Conservation (phyloP, 352 stramenopile genomes). For the Thraustotheca clavata region DNA sequence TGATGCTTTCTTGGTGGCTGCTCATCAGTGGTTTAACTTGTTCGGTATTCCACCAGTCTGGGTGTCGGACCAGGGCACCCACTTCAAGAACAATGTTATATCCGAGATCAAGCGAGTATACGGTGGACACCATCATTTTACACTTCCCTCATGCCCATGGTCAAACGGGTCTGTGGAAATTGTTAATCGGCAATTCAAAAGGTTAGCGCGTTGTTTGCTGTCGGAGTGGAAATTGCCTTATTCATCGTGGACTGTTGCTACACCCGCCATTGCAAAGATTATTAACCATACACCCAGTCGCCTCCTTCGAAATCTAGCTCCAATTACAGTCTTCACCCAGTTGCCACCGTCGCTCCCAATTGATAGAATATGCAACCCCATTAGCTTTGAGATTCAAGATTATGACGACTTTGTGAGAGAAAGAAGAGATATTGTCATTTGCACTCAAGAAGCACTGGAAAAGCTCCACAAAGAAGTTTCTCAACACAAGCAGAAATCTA, state of each 20-base stretch:
- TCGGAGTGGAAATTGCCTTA: background rate
- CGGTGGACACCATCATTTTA: background rate
- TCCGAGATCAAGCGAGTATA: background rate
- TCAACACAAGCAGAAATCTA: background rate
- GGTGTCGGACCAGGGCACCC: background rate
- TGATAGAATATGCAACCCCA: background rate
- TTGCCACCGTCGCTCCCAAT: background rate
- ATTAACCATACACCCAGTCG: background rate
- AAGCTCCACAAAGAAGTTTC: background rate
- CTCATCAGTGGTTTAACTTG: background rate
- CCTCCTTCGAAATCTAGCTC: background rate
- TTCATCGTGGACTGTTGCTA: background rate
- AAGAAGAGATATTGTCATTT: background rate
- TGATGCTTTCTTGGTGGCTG: background rate
- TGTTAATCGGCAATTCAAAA: background rate
- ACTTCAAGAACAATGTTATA: background rate
- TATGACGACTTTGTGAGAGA: background rate
- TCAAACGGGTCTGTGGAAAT: background rate
- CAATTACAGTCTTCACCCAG: background rate
- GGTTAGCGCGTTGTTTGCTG: background rate
- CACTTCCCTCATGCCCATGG: background rate
- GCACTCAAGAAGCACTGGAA: background rate
- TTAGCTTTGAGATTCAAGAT: background rate
- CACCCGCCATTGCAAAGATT: background rate
- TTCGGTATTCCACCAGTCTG: background rate